Percentiles rank a stretch among this genome's conserved stretches.
phyloP scores from a whole-genome alignment of 345 rosid genomes.

The Salix udensis region DNA sequence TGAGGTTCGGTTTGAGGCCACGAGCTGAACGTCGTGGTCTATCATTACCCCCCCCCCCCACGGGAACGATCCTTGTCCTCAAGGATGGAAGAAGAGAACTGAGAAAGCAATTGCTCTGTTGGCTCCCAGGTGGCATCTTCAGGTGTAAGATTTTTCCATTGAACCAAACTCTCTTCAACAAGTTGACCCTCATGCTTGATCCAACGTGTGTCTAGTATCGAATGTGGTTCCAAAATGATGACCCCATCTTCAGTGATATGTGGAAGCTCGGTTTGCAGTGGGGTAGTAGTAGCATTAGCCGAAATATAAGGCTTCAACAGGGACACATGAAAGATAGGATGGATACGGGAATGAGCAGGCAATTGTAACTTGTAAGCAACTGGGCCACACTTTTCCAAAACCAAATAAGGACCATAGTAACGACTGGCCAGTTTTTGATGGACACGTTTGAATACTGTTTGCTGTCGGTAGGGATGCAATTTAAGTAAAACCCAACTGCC shows the following conservation, averaged over 20 bases:
- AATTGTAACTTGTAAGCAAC: too few relatives aligned
- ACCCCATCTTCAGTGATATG: background rate
- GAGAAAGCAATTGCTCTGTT: rapidly evolving
- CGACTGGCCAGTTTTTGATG: too few relatives aligned
- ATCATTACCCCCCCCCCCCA: background rate
- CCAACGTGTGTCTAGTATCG: background rate
- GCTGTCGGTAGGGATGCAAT: too few relatives aligned
- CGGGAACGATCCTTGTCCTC: background rate
- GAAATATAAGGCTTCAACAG: too few relatives aligned
- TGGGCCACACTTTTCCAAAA: too few relatives aligned
- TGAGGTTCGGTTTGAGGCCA: too few relatives aligned
- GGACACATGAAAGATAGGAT: too few relatives aligned
- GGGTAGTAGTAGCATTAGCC: too few relatives aligned
- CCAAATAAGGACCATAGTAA: too few relatives aligned
- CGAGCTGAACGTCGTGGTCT: background rate
- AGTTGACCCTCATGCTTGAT: background rate
- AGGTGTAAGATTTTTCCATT: background rate
- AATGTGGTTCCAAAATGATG: rapidly evolving
- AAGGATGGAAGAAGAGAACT: too few relatives aligned
- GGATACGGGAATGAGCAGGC: rapidly evolving
- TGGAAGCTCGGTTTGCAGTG: background rate
- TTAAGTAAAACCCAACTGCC: too few relatives aligned
- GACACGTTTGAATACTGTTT: too few relatives aligned
- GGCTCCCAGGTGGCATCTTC: background rate
- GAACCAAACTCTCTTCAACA: background rate